Conservation (phyloP, 2,329 filamentous ascomycete genomes). For the Ophiostoma sp. region DNA sequence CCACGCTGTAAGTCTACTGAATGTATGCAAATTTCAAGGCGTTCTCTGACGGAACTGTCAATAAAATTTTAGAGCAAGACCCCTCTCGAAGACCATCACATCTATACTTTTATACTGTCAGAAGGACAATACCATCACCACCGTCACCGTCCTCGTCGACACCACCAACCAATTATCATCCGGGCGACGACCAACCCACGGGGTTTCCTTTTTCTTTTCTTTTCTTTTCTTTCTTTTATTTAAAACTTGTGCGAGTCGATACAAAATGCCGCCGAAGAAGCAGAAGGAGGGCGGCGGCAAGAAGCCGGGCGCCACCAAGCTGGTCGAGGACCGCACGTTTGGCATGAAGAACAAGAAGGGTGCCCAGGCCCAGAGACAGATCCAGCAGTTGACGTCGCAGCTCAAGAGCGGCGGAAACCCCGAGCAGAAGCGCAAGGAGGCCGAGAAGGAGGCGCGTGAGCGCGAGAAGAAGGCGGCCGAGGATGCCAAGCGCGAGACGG, state of each 20-base stretch:
- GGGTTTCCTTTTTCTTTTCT: slow-evolving; percentile 11
- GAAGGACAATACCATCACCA: background rate
- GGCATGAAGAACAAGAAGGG: slow-evolving; percentile 99
- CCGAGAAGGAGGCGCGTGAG: slow-evolving; percentile 62
- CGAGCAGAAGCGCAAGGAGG: slow-evolving; percentile 76
- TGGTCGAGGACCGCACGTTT: slow-evolving; percentile 92
- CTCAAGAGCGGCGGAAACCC: slow-evolving; percentile 69
- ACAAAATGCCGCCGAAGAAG: slow-evolving; percentile 64
- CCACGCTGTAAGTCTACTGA: slow-evolving; percentile 17
- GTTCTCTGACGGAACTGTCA: slow-evolving; percentile 7
- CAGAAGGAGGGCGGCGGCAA: slow-evolving; percentile 50
- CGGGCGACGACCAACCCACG: background rate
- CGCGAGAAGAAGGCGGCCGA: slow-evolving; percentile 90
- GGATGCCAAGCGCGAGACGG: slow-evolving; percentile 71
- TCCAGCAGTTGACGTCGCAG: slow-evolving; percentile 74
- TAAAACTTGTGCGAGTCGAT: background rate
- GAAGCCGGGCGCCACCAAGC: slow-evolving; percentile 52
- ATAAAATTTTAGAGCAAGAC: slow-evolving; percentile 19
- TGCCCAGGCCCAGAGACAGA: slow-evolving; percentile 79
- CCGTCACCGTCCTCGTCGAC: background rate
- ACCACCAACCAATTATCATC: background rate
- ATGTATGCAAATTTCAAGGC: slow-evolving; percentile 8
- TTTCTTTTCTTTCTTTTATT: background rate
- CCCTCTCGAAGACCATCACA: slow-evolving; percentile 6
- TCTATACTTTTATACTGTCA: background rate